Percentiles rank a stretch among this genome's conserved stretches.
Conservation (phyloP, 2,329 filamentous ascomycete genomes). For the Trichophyton verrucosum region DNA sequence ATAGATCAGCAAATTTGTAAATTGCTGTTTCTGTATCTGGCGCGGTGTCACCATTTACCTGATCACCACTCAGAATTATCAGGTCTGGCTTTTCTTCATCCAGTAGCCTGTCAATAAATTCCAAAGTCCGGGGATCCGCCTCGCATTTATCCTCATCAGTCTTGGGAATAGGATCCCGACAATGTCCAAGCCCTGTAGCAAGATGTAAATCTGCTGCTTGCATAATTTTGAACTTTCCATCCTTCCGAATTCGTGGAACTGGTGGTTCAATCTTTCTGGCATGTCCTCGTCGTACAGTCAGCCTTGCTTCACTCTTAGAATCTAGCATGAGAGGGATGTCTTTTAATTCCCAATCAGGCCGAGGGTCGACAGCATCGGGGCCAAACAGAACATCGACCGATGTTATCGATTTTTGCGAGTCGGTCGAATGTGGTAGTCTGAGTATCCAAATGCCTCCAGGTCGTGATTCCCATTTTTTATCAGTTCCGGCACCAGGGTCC, state of each 20-base stretch:
- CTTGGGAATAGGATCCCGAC: constrained; percentile 73
- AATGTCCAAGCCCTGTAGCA: constrained; percentile 74
- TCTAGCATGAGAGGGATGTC: constrained; percentile 60
- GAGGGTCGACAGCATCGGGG: constrained; percentile 79
- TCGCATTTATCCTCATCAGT: constrained; percentile 63
- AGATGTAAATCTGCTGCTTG: constrained; percentile 91
- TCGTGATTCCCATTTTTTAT: constrained; percentile 61
- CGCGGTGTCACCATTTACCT: constrained; percentile 87
- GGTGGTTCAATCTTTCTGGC: constrained; percentile 55
- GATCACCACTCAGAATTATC: constrained; percentile 83
- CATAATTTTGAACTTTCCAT: constrained; percentile 94
- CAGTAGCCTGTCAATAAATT: constrained; percentile 71
- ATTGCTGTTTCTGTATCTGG: constrained; percentile 86
- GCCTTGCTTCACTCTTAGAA: constrained; percentile 52
- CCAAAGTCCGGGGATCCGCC: constrained; percentile 79
- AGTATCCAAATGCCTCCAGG: constrained; percentile 72
- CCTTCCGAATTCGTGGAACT: constrained; percentile 64
- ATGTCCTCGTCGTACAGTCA: constrained; percentile 66
- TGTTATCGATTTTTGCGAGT: constrained; percentile 62
- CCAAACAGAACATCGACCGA: constrained; percentile 80
- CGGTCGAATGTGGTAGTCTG: constrained; percentile 60
- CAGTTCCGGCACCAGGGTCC: constrained; percentile 50
- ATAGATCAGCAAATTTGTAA: constrained; percentile 78
- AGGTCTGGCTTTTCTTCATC: constrained; percentile 91
- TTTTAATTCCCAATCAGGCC: constrained; percentile 69